Evolutionary conservation across 208 protist genomes (phyloP), one percentile per base, ranked within the genome.

Genomic region (Trypanosoma brucei): DNA sequence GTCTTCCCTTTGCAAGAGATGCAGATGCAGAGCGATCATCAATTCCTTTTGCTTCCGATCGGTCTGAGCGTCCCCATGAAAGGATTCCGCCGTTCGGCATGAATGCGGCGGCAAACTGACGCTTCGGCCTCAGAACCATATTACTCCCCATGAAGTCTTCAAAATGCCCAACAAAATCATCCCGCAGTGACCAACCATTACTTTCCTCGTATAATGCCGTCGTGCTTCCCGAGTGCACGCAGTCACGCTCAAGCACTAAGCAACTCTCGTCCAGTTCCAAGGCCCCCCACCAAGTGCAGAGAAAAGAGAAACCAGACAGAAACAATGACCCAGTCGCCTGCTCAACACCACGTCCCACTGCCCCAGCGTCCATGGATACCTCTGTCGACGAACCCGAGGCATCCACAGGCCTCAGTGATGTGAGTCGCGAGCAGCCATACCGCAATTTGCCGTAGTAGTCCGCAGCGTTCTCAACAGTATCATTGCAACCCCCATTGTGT

Each of bases 71-170:
- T 42, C 83, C 76, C 65, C 76, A 89, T 6, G 67, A 38, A 53
- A 81, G 59, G 6, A 85, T 67, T 7, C 68, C 55, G 36, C 83
- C 83, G 46, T 70, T 65, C 1, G 83, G 83, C 42, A 83, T 64
- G 31, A 89, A 65, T 4, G 79, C n/a, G 42, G 83, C 83, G n/a
- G 60, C 36, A 52, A 85, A 85, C 13, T 44, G 36, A 46, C 68
- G 55, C 33, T 48, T 49, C 35, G 62, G 68, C 22, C 36, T 13
- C 68, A 48, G 54, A 34, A 63, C 59, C 30, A 22, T 55, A 53
- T 53, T 59, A 46, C 45, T 51, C 31, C 40, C 68, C 14, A 34
- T 8, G n/a, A 46, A 58, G 14, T 40, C 42, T 50, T 59, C 59
- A 45, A 62, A 56, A 38, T 57, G 55, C 31, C 13, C 7, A 2